phyloP scores from a whole-genome alignment of 2,329 filamentous ascomycete species.

The Amesomyces nigricolor region DNA sequence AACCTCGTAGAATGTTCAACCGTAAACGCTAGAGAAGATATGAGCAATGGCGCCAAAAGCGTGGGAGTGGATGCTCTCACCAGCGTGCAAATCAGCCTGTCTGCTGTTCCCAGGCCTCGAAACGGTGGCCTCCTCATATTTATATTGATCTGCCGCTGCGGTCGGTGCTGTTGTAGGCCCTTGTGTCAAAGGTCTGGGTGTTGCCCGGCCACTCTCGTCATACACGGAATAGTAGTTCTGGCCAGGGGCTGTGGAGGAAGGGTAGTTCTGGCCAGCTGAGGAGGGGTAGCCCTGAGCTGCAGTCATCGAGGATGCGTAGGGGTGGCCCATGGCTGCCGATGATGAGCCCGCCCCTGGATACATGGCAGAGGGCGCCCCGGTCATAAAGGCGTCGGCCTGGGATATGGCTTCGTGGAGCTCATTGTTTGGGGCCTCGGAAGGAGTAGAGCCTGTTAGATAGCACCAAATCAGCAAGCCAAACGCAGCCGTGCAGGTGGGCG shows the following conservation, averaged over 20 bases:
- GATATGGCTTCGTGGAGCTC: neutral
- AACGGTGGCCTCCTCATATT: neutral
- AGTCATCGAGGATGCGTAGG: neutral
- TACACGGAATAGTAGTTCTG: neutral
- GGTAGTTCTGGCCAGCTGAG: too few relatives aligned
- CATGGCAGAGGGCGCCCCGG: neutral
- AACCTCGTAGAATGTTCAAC: slow-evolving; percentile 38
- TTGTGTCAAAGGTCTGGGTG: neutral
- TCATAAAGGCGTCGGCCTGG: neutral
- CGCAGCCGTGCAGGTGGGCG: neutral
- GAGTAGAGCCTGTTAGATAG: neutral
- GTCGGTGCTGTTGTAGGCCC: neutral
- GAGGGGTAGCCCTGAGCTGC: too few relatives aligned
- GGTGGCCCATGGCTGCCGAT: neutral
- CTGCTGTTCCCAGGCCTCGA: neutral
- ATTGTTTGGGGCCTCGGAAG: neutral
- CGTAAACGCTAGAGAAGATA: slow-evolving; percentile 32
- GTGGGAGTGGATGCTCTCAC: slow-evolving; percentile 27
- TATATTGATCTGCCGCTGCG: neutral
- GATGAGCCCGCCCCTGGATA: neutral
- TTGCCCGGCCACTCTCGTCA: neutral
- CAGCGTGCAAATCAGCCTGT: slow-evolving; percentile 31
- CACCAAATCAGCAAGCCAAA: neutral
- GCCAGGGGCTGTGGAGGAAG: too few relatives aligned
- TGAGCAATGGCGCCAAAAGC: neutral